Evolutionary conservation across 805 yeast species (phyloP), one percentile per base, ranked within the genome.

Genomic region (Kazachstania martiniae): DNA sequence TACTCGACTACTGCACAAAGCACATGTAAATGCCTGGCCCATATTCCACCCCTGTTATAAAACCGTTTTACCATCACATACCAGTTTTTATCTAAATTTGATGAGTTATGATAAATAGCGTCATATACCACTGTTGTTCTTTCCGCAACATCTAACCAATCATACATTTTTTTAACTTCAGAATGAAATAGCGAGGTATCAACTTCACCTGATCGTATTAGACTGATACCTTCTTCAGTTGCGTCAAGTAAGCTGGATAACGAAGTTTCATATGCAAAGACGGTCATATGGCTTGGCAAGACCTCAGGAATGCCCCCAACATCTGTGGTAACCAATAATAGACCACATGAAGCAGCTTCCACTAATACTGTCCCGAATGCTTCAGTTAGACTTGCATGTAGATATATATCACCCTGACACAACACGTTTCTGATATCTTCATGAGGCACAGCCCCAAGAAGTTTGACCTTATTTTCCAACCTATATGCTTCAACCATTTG

Each of bases 261-360:
- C 3, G 89, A 82, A 1, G 59, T 53, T 0, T 96, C 94, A 12
- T 76, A 68, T 0, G 97, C 87, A 56, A 82, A 91, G 1, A 80
- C 79, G 1, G 94, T 86, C 97, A 91, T 91, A 47, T 86, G 82
- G 16, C 68, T 67, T 0, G 98, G 99, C 24, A 91, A 58, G 4
- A 91, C 97, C 51, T 91, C 99, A 0, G 96, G 96, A 25, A 91
- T 87, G 4, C 98, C 99, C 9, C 99, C 99, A 0, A 91, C 98
- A 36, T 76, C 74, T 0, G 99, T 91, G 0, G 96, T 86, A 0
- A 91, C 98, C 2, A 91, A 95, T 13, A 83, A 65, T 23, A 91
- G 56, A 0, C 96, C 96, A 62, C 97, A 91, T 1, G 94, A 80
- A 0, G 96, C 98, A 0, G 99, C 99, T 53, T 91, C 99, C 0